Conservation (phyloP, 2,329 filamentous ascomycete species). For the Fusarium coicis region DNA sequence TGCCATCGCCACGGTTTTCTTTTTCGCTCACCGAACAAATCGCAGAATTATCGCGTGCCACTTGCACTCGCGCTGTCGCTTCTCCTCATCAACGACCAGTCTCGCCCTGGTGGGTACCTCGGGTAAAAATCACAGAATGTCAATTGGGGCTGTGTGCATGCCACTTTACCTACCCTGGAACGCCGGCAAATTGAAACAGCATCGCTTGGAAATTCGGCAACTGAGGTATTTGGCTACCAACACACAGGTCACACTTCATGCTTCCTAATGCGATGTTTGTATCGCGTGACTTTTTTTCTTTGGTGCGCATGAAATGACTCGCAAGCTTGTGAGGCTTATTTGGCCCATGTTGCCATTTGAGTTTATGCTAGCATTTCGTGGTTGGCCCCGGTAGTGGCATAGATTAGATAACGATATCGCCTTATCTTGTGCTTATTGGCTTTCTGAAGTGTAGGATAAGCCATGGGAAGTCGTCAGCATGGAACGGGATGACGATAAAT, state of each 20-base stretch:
- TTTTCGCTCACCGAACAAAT: neutral
- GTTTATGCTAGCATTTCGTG: neutral
- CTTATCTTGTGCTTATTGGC: no score
- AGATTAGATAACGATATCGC: neutral
- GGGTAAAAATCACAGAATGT: neutral
- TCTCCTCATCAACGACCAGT: neutral
- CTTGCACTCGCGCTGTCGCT: no score
- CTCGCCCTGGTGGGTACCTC: neutral
- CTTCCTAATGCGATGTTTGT: neutral
- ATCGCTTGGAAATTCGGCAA: neutral
- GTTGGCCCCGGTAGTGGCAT: neutral
- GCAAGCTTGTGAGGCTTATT: neutral
- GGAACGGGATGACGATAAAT: neutral
- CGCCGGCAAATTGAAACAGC: neutral
- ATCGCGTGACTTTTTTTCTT: neutral
- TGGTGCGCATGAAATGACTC: neutral
- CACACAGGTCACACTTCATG: neutral
- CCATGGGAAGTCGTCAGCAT: neutral
- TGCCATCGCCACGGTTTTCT: neutral
- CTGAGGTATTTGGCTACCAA: neutral
- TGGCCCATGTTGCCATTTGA: neutral
- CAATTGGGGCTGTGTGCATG: neutral
- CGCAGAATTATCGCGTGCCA: neutral
- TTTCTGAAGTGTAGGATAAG: no score
- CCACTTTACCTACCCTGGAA: neutral